Base-by-base conservation (phyloP, 768 basidiomycete genomes). In the Serpula lacrymans region DNA sequence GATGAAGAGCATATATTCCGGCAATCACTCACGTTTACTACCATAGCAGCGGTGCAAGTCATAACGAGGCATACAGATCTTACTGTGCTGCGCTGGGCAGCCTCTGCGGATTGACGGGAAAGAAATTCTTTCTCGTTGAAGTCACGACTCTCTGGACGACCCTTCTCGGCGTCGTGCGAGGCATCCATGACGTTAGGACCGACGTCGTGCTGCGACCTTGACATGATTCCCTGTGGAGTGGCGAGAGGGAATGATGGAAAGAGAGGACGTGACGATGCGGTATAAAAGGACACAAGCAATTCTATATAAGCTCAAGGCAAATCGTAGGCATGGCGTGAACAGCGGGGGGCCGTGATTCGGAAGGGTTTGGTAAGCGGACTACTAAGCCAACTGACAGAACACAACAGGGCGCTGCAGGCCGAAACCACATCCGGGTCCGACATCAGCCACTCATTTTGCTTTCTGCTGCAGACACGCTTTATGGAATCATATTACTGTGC, bases 41-140 rank as follows among this genome's bases (percentile, higher is more conserved):
- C 41, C 67, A 69, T 59, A 17, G 64, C 68, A 30, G 62, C 54
- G 7, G 73, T 71, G 29, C 68, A 67, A 6, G 68, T 64, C 5
- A 53, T 50, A 8, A 66, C 62, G 14, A 67, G 58, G 14, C 53
- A 54, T 5, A 60, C 35, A n/a, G 51, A 52, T 11, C 57, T 59
- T 16, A 49, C 37, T 0, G 43, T 44, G 43, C 65, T 61, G 18
- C 53, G 64, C 0, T 39, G 11, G 1, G 49, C 30, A 14, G 41
- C 28, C 13, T 17, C 38, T 10, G 24, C 14, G 4, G 1, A 16
- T 22, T 5, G 27, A 18, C 25, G 23, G 11, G 14, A 18, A 11
- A 8, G 27, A 13, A 33, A 20, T 3, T 43, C 52, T 26, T 60
- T 49, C 1, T 10, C 2, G n/a, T 25, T 16, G 14, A 48, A 24